Evolutionary conservation across 1,139 yeast species (phyloP).

Genomic region (Blastobotrys proliferans): DNA sequence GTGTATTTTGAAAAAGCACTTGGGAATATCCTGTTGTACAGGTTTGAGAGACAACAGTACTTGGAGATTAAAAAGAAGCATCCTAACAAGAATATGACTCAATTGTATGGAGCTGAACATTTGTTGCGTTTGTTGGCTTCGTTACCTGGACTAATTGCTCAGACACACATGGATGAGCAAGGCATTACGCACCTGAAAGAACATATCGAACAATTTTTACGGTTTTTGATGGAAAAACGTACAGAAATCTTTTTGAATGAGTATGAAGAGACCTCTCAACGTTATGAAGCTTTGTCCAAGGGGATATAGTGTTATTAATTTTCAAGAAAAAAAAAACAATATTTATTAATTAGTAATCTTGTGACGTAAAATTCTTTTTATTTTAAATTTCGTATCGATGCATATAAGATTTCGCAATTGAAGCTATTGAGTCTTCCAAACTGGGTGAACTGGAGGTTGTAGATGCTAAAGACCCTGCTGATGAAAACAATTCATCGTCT

Average conservation of each 20-base stretch:
- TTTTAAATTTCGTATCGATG: neutral
- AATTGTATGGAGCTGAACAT: constrained; percentile 74
- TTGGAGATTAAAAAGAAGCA: constrained; percentile 47
- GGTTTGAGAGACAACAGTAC: constrained; percentile 81
- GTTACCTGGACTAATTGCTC: constrained; percentile 74
- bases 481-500: constrained; percentile 12
- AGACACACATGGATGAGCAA: constrained; percentile 76
- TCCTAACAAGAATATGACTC: constrained; percentile 38
- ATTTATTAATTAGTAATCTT: neutral
- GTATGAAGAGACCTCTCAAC: constrained; percentile 57
- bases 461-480: constrained; percentile 4
- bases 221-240: constrained; percentile 45
- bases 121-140: constrained; percentile 67
- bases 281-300: constrained; percentile 49
- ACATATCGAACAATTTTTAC: constrained; percentile 51
- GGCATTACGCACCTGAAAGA: constrained; percentile 55
- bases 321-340: too few relatives aligned
- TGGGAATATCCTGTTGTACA: constrained; percentile 69
- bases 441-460: neutral
- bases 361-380: neutral
- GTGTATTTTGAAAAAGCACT: constrained; percentile 74
- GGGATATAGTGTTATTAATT: constrained; percentile 17
- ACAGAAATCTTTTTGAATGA: constrained; percentile 44
- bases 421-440: neutral
- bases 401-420: constrained; percentile 1